Evolutionary conservation across 768 basidiomycete genomes (phyloP).

Genomic region (Solioccasus polychromus): DNA sequence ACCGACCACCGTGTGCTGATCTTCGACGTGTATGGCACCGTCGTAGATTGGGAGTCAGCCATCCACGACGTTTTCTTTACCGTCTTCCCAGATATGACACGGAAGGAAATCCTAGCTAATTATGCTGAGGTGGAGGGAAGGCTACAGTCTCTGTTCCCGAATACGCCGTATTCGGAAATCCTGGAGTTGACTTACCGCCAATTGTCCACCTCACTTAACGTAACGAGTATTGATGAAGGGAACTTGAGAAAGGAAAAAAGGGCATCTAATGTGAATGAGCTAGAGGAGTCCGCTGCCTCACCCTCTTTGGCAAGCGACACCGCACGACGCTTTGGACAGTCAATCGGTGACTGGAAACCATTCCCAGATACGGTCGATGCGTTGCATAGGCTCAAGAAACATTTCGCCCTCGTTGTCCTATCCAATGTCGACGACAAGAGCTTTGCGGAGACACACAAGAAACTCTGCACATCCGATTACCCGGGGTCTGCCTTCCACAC

Average conservation of each 20-base stretch:
- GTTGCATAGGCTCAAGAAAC: constrained; percentile 53
- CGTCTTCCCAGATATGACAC: constrained; percentile 17
- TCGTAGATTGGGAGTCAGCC: constrained; percentile 74
- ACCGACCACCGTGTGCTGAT: constrained; percentile 42
- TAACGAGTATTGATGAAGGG: constrained; percentile 28
- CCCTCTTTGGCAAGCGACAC: constrained; percentile 8
- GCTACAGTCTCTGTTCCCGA: constrained; percentile 55
- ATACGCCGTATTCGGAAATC: constrained; percentile 58
- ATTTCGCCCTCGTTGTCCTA: constrained; percentile 68
- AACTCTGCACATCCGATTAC: constrained; percentile 33
- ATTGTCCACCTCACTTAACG: constrained; percentile 30
- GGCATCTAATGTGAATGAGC: not conserved
- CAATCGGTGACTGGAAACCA: constrained; percentile 58
- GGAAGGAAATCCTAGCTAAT: constrained; percentile 45
- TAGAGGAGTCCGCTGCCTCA: not conserved
- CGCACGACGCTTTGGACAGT: constrained; percentile 54
- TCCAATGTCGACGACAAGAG: constrained; percentile 72
- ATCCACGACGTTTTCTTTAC: constrained; percentile 49
- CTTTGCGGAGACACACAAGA: constrained; percentile 56
- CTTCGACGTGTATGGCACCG: constrained; percentile 78
- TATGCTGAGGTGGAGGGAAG: constrained; percentile 54
- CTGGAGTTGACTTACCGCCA: constrained; percentile 44
- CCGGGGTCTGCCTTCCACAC: constrained; percentile 37
- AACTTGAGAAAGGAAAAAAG: constrained; percentile 20
- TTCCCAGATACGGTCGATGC: constrained; percentile 68